Percentiles rank a stretch among this genome's conserved stretches.
These are phyloP conservation scores for Penicillium capsulatum DNA, from an alignment of 2,329 filamentous ascomycete genomes.

Conservation along the genomic window DNA sequence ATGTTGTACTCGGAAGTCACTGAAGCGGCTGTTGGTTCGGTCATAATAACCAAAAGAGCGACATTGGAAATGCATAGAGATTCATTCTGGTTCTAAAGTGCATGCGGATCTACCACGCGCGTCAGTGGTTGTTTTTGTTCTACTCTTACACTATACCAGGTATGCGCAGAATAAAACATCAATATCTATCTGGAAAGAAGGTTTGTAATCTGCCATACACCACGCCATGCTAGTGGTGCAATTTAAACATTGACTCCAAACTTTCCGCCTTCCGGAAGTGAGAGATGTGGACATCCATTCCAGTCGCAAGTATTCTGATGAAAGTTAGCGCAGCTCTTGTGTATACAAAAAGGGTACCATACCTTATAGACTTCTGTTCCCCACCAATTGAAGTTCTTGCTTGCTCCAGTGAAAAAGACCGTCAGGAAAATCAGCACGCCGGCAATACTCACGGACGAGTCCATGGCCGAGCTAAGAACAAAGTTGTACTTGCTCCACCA, in stretches of 20 bases:
- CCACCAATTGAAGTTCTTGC: constrained; percentile 24
- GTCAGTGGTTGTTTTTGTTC: no score
- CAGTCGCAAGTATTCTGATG: constrained; percentile 25
- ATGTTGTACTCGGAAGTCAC: no score
- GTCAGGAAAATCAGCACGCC: constrained; percentile 29
- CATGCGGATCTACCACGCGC: no score
- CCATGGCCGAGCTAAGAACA: constrained; percentile 63
- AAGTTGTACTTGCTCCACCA: constrained; percentile 76
- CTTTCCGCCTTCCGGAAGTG: constrained; percentile 12
- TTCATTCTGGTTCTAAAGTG: no score
- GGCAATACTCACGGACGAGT: constrained; percentile 36
- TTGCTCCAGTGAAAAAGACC: constrained; percentile 25
- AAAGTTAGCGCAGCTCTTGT: constrained; percentile 1
- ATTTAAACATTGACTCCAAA: no score
- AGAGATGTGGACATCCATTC: constrained; percentile 19
- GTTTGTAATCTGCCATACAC: no score
- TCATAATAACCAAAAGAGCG: no score
- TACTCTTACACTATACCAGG: no score
- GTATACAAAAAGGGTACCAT: no score
- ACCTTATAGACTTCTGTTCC: constrained; percentile 26
- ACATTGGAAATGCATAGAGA: no score
- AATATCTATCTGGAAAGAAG: neutral
- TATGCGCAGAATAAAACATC: neutral
- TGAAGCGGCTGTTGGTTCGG: no score
- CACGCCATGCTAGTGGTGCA: no score